These are phyloP conservation scores for Pichiaceae sp. DNA, from an alignment of 1,139 yeast genomes.

Conservation along the genomic window DNA sequence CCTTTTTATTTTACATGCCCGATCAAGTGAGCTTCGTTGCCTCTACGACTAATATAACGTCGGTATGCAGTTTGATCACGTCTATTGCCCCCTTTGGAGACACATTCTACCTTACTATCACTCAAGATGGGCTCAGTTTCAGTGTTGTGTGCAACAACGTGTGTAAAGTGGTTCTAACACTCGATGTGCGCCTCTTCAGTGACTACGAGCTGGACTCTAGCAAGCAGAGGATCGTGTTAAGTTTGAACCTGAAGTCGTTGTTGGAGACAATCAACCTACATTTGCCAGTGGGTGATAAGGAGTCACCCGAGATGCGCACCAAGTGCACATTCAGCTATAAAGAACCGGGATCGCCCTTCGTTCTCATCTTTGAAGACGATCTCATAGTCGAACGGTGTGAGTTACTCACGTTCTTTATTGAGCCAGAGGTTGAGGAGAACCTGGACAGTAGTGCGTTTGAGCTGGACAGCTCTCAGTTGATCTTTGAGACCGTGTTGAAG, in stretches of 20 bases:
- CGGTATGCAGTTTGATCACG: slow-evolving; percentile 17
- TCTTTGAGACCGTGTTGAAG: slow-evolving; percentile 58
- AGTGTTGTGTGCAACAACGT: slow-evolving; percentile 21
- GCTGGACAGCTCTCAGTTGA: slow-evolving; percentile 41
- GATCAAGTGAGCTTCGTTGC: slow-evolving; percentile 16
- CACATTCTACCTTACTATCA: slow-evolving; percentile 18
- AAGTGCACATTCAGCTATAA: slow-evolving; percentile 40
- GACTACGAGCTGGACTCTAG: slow-evolving; percentile 11
- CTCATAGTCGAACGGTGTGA: slow-evolving; percentile 65
- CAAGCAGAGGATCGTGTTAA: slow-evolving; percentile 18
- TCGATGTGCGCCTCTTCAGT: slow-evolving; percentile 19
- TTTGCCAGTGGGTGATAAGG: slow-evolving; percentile 19
- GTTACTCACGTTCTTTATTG: slow-evolving; percentile 49
- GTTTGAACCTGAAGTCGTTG: slow-evolving; percentile 32
- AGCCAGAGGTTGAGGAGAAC: slow-evolving; percentile 12
- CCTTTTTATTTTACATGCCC: neutral
- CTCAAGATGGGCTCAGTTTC: slow-evolving; percentile 20
- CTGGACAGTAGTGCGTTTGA: slow-evolving; percentile 25
- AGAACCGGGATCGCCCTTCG: slow-evolving; percentile 58
- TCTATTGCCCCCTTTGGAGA: slow-evolving; percentile 22
- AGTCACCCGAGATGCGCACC: slow-evolving; percentile 22
- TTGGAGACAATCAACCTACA: slow-evolving; percentile 37
- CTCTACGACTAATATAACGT: slow-evolving; percentile 16
- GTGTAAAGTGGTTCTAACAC: slow-evolving; percentile 19
- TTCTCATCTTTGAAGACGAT: slow-evolving; percentile 64